phyloP scores from a whole-genome alignment of 768 basidiomycete species.

The Boletus rubroflammeus region DNA sequence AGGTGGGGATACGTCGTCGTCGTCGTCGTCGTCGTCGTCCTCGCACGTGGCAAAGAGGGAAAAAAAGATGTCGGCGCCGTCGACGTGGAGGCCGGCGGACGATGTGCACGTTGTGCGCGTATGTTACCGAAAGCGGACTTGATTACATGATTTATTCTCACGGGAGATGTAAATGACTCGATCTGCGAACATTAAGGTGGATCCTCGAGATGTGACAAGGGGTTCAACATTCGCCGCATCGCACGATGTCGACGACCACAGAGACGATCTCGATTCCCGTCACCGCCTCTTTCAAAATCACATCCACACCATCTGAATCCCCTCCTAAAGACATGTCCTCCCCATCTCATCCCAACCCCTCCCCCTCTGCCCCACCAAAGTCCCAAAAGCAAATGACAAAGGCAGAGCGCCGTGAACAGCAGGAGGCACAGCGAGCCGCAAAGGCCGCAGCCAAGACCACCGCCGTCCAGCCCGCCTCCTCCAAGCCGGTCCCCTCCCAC shows the following conservation, averaged over 20 bases:
- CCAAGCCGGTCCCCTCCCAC: conserved; percentile 32
- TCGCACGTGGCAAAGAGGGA: neutral
- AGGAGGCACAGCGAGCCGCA: conserved; percentile 78
- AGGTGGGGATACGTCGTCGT: neutral
- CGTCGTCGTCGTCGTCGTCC: conserved; percentile 5
- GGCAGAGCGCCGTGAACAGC: conserved; percentile 73
- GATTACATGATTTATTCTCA: conserved; percentile 22
- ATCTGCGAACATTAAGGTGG: neutral
- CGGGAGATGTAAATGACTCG: conserved; percentile 20
- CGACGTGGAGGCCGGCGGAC: neutral
- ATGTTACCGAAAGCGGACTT: conserved; percentile 7
- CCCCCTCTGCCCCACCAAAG: conserved; percentile 20
- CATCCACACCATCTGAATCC: neutral
- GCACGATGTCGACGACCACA: conserved; percentile 25
- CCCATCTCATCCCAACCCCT: conserved; percentile 6
- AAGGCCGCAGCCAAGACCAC: conserved; percentile 51
- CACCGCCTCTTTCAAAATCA: conserved; percentile 19
- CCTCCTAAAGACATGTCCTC: conserved; percentile 1
- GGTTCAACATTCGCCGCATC: neutral
- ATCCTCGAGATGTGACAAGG: neutral
- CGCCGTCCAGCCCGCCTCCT: conserved; percentile 15
- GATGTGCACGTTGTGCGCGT: neutral
- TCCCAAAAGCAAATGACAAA: conserved; percentile 76
- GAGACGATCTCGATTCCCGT: conserved; percentile 12
- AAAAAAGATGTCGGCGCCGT: neutral